Conservation (phyloP, 2,329 filamentous ascomycete genomes). For the Exophiala oligosperma region DNA sequence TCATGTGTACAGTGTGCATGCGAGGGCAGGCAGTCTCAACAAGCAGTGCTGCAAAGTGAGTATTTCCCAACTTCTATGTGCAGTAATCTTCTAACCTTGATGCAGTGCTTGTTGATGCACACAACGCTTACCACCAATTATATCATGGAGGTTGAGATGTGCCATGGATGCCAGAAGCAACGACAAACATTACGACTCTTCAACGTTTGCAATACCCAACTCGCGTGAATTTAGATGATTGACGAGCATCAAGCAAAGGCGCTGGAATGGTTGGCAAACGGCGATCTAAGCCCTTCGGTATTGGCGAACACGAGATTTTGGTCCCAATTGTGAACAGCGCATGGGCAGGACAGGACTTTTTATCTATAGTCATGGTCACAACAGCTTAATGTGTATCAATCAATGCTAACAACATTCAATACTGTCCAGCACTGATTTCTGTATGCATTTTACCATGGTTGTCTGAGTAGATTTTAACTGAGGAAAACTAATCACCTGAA, state of each 20-base stretch:
- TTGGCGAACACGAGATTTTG: background rate
- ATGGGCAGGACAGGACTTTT: background rate
- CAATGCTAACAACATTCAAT: background rate
- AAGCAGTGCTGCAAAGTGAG: slow-evolving; percentile 53
- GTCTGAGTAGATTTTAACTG: background rate
- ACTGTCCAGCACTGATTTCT: background rate
- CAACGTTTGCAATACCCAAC: slow-evolving; percentile 11
- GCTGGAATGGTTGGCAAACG: slow-evolving; percentile 5
- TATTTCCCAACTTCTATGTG: slow-evolving; percentile 6
- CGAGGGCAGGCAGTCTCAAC: slow-evolving; percentile 56
- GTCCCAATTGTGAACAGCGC: background rate
- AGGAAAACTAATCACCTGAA: background rate
- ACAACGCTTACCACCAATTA: slow-evolving; percentile 35
- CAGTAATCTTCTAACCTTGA: background rate
- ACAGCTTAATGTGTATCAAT: background rate
- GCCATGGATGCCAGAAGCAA: slow-evolving; percentile 6
- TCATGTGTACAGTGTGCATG: slow-evolving; percentile 64
- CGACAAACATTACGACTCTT: slow-evolving; percentile 5
- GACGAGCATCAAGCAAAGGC: slow-evolving; percentile 18
- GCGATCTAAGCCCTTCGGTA: slow-evolving; percentile 1
- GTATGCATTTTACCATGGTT: background rate
- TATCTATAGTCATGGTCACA: background rate
- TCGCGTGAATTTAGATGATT: slow-evolving; percentile 4
- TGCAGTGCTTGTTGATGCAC: slow-evolving; percentile 44
- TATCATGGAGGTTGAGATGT: slow-evolving; percentile 19